phyloP scores from a whole-genome alignment of 2,329 filamentous ascomycete genomes.

The Ceratocystis destructans region DNA sequence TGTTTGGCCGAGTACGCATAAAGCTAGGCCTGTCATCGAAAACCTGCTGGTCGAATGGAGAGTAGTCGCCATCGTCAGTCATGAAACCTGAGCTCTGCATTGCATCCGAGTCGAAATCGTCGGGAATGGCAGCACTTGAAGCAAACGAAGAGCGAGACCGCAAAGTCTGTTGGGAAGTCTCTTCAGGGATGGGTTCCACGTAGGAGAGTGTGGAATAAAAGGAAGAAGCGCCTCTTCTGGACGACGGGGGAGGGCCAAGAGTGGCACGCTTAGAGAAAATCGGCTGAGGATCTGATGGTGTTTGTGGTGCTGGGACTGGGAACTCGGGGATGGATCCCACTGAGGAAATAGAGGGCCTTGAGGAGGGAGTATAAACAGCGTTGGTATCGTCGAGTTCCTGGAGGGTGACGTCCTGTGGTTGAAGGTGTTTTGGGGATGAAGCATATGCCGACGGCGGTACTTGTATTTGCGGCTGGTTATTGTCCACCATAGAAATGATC shows the following conservation, averaged over 20 bases:
- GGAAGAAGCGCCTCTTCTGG: constrained; percentile 46
- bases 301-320: constrained; percentile 26
- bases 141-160: constrained; percentile 51
- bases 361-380: constrained; percentile 36
- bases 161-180: constrained; percentile 37
- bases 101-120: constrained; percentile 40
- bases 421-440: constrained; percentile 20
- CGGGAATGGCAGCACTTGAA: constrained; percentile 59
- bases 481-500: constrained; percentile 34
- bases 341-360: constrained; percentile 39
- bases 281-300: constrained; percentile 19
- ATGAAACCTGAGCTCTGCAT: constrained; percentile 12
- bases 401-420: constrained; percentile 28
- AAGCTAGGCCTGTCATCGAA: constrained; percentile 14
- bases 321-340: constrained; percentile 47
- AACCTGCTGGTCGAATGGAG: constrained; percentile 5
- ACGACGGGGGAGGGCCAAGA: constrained; percentile 46
- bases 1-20: constrained; percentile 9
- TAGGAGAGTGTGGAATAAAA: constrained; percentile 53
- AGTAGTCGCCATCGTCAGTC: constrained; percentile 12
- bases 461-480: constrained; percentile 42
- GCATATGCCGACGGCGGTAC: constrained; percentile 23
- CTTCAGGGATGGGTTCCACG: constrained; percentile 65
- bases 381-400: constrained; percentile 29
- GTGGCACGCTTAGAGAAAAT: constrained; percentile 37